These are phyloP conservation scores for Hordeum marinum DNA, from an alignment of 176 grass and related monocot species.

Conservation along the genomic window DNA sequence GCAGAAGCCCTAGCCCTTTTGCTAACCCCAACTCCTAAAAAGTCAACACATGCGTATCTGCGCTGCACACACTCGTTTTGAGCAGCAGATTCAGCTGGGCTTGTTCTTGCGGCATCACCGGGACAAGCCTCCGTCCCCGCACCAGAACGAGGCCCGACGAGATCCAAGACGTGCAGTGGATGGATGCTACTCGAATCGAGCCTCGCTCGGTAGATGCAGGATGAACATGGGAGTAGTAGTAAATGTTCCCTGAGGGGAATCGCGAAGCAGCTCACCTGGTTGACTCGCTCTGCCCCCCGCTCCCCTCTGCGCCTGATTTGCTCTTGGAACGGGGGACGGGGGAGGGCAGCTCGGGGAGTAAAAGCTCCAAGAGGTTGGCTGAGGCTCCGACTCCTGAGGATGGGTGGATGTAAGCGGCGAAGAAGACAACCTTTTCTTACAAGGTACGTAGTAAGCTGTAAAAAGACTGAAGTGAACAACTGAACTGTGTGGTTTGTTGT, in stretches of 20 bases:
- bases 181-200: neutral
- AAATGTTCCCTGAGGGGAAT: neutral
- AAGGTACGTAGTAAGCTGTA: neutral
- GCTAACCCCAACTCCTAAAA: neutral
- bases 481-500: too few species aligned
- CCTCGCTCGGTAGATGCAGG: neutral
- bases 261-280: conserved; percentile 29
- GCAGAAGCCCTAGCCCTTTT: neutral
- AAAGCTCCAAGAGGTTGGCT: neutral
- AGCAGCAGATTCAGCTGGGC: conserved; percentile 21
- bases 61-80: neutral
- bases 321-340: conserved; percentile 6
- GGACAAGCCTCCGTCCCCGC: neutral
- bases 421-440: neutral
- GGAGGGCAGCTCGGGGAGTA: neutral
- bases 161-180: neutral
- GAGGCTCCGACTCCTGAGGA: neutral
- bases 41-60: neutral
- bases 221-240: neutral
- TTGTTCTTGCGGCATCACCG: too few species aligned
- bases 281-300: neutral
- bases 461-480: neutral
- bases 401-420: neutral
- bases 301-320: neutral
- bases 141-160: neutral